Evolutionary conservation across 768 basidiomycete species (phyloP), one percentile per base, ranked within the genome.

Genomic region (Pleurotus platypus): DNA sequence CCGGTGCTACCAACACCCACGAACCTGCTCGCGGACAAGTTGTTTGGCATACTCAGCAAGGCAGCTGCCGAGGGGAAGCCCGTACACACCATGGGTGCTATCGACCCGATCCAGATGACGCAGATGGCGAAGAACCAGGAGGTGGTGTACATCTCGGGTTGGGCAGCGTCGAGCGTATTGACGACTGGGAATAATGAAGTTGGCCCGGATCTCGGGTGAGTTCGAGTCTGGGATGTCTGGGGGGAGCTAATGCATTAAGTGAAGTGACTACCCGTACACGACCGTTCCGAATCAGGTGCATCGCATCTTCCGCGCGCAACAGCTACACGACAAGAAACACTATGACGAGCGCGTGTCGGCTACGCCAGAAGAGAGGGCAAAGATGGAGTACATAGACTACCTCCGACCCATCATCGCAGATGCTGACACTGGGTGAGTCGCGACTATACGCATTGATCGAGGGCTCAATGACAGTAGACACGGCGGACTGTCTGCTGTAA

Each of bases 241-340:
- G 24, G 24, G 24, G 24, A 24, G 22, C 30, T 50, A 18, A 56
- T 24, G 11, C 53, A 38, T 45, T 20, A 9, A 45, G 20, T 47
- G 3, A 58, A 94, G 88, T 37, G 95, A 98, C 70, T 96, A 97
- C 68, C 93, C 94, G 1, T 97, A 97, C 70, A 94, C 93, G 8
- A 96, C 94, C 1, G 93, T 98, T 13, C 94, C 95, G 20, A 96
- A 97, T 67, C 94, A 96, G 68, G 94, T 97, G 0, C 90, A 96
- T 56, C 82, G 92, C 48, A 79, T 97, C 50, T 91, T 92, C 75
- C 90, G 92, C 53, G 91, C 94, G 0, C 95, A 97, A 69, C 89
- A 92, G 64, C 76, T 94, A 56, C 94, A 97, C 67, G 94, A 97
- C 75, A 87, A 85, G 72, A 96, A 95, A 66, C 89, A 94, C 65